phyloP scores from a whole-genome alignment of 352 stramenopile genomes.

The Globisporangium megalacanthum region DNA sequence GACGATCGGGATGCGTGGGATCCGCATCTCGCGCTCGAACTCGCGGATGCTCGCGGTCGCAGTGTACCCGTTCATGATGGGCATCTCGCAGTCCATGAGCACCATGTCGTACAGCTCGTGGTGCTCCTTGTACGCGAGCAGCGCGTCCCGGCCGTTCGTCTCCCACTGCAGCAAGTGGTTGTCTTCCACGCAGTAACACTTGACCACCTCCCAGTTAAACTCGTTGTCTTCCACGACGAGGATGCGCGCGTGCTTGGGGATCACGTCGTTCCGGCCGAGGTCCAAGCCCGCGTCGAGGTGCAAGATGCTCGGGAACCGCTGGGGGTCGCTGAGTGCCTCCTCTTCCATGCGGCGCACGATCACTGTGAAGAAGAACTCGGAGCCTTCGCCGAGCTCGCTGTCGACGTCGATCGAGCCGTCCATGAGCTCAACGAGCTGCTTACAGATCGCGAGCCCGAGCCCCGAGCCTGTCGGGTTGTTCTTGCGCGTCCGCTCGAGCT shows the following conservation, averaged over 20 bases:
- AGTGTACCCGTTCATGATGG: slow-evolving; percentile 83
- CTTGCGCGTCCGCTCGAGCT: slow-evolving; percentile 56
- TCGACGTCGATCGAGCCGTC: slow-evolving; percentile 65
- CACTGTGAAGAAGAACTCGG: slow-evolving; percentile 68
- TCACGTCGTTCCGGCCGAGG: slow-evolving; percentile 16
- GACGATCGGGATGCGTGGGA: slow-evolving; percentile 73
- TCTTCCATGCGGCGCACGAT: slow-evolving; percentile 48
- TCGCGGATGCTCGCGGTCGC: slow-evolving; percentile 63
- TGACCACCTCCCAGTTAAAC: slow-evolving; percentile 89
- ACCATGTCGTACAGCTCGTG: slow-evolving; percentile 74
- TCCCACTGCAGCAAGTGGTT: slow-evolving; percentile 82
- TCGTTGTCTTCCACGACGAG: slow-evolving; percentile 87
- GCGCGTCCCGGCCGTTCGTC: slow-evolving; percentile 67
- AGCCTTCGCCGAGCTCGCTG: slow-evolving; percentile 54
- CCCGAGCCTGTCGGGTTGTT: slow-evolving; percentile 66
- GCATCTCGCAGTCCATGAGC: slow-evolving; percentile 87
- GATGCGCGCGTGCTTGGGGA: slow-evolving; percentile 69
- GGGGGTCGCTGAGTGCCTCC: slow-evolving; percentile 27
- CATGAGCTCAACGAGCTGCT: slow-evolving; percentile 70
- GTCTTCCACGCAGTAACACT: slow-evolving; percentile 78
- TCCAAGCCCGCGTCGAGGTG: slow-evolving; percentile 10
- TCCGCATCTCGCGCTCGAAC: slow-evolving; percentile 61
- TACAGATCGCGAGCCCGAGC: slow-evolving; percentile 68
- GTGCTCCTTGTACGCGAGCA: slow-evolving; percentile 68
- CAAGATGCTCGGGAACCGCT: slow-evolving; percentile 40